A percentile compares a stretch with the other conserved stretches of the same genome.
phyloP scores from a whole-genome alignment of 2,329 filamentous ascomycete genomes.

The Aspergillus arachidicola region DNA sequence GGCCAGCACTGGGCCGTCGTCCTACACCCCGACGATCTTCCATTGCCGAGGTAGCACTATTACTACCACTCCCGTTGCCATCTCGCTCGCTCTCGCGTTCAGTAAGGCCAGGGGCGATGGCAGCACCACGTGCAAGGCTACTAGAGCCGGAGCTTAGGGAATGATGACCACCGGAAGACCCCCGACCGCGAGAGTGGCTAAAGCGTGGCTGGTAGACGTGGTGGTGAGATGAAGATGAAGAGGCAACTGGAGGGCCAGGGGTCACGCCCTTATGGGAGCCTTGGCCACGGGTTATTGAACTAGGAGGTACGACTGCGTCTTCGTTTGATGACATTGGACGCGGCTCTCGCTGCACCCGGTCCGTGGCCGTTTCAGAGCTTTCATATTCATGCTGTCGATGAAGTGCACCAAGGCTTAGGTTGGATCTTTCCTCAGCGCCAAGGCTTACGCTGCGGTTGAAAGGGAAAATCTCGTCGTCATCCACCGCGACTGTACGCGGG shows the following conservation, averaged over 20 bases:
- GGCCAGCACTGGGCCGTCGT: slow-evolving; percentile 38
- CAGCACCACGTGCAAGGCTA: slow-evolving; percentile 40
- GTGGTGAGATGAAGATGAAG: slow-evolving; percentile 35
- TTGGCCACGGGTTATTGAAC: slow-evolving; percentile 23
- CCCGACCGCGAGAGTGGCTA: slow-evolving; percentile 39
- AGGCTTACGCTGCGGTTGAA: slow-evolving; percentile 51
- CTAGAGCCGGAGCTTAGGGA: slow-evolving; percentile 45
- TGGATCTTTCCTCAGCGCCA: slow-evolving; percentile 43
- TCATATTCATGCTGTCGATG: slow-evolving; percentile 39
- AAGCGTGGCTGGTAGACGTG: slow-evolving; percentile 43
- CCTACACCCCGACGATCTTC: slow-evolving; percentile 40
- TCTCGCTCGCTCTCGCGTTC: slow-evolving; percentile 44
- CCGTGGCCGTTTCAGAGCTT: slow-evolving; percentile 21
- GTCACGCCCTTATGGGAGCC: slow-evolving; percentile 23
- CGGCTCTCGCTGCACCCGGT: slow-evolving; percentile 22
- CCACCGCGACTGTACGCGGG: slow-evolving; percentile 38
- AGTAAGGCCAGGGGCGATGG: slow-evolving; percentile 32
- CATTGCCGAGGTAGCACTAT: slow-evolving; percentile 37
- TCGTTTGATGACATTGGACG: slow-evolving; percentile 23
- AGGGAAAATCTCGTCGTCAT: slow-evolving; percentile 49
- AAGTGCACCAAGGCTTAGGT: slow-evolving; percentile 34
- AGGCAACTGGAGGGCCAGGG: slow-evolving; percentile 30
- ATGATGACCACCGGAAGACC: slow-evolving; percentile 39
- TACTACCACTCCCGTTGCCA: slow-evolving; percentile 43
- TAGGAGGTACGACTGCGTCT: slow-evolving; percentile 21